phyloP scores from a whole-genome alignment of 331 rosid species.

The Erythrophleum ivorense region DNA sequence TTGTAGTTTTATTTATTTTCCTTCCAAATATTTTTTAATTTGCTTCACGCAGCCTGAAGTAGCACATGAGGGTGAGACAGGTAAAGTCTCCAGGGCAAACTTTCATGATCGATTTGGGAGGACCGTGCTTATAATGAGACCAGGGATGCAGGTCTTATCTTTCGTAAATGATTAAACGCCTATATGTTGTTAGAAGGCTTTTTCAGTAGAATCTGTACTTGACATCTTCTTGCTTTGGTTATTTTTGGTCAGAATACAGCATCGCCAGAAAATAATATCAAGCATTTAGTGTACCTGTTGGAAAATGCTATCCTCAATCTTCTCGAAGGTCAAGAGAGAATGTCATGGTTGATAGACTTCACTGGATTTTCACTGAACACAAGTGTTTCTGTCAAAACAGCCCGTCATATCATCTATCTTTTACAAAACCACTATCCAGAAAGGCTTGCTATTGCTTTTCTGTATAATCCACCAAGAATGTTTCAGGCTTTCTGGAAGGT shows the following conservation, averaged over 20 bases:
- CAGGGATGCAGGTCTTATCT: conserved; percentile 84
- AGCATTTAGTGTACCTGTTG: conserved; percentile 76
- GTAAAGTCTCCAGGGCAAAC: conserved; percentile 81
- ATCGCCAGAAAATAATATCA: conserved; percentile 64
- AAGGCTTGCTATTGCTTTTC: conserved; percentile 78
- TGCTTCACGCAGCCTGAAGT: conserved; percentile 74
- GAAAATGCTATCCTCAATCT: conserved; percentile 90
- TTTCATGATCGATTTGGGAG: conserved; percentile 83
- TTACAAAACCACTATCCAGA: conserved; percentile 94
- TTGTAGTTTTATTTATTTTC: background rate
- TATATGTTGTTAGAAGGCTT: conserved; percentile 18
- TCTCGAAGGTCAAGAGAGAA: conserved; percentile 81
- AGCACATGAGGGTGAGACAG: conserved; percentile 96
- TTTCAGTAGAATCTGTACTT: background rate
- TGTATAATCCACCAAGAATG: conserved; percentile 85
- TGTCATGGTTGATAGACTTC: conserved; percentile 92
- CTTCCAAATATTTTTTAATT: background rate
- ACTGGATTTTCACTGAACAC: conserved; percentile 71
- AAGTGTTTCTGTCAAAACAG: conserved; percentile 62
- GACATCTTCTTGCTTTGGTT: background rate
- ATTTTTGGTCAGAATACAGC: conserved; percentile 64
- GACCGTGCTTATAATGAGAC: conserved; percentile 88
- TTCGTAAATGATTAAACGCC: background rate
- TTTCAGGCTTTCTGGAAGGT: conserved; percentile 94
- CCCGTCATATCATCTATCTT: conserved; percentile 77